Conservation (phyloP, 2,329 filamentous ascomycete genomes). For the Cercospora sp. region DNA sequence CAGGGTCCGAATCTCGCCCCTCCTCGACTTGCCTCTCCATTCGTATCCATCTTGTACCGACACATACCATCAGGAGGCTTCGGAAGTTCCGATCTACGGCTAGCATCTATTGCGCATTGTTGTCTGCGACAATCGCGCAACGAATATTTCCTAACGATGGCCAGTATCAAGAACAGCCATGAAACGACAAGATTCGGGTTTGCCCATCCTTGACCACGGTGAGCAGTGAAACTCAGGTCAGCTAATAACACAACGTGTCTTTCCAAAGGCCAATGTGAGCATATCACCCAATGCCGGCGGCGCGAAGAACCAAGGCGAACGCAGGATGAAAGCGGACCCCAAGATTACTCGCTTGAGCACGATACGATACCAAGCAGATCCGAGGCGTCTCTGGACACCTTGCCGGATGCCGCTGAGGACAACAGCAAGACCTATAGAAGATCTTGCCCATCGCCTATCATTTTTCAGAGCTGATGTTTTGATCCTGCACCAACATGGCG, state of each 20-base stretch:
- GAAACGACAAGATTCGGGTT: not conserved
- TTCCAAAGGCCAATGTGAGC: not conserved
- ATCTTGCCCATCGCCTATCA: constrained; percentile 4
- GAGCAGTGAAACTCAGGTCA: not conserved
- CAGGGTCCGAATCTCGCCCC: not conserved
- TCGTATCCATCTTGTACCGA: not conserved
- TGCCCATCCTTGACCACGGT: not conserved
- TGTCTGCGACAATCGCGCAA: not conserved
- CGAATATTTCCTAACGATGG: not conserved
- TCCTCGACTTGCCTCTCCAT: not conserved
- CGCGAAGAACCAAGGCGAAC: not conserved
- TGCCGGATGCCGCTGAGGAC: not conserved
- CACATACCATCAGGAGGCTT: not conserved
- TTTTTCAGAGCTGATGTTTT: not conserved
- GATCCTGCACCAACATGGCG: not conserved
- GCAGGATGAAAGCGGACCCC: not conserved
- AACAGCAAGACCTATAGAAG: not conserved
- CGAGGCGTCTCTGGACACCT: not conserved
- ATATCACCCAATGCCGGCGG: not conserved
- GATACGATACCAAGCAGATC: not conserved
- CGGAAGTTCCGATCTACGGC: not conserved
- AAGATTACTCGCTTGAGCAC: not conserved
- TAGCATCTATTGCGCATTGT: not conserved
- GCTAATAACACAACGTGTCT: not conserved
- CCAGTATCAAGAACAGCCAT: not conserved